Evolutionary conservation across 2,329 filamentous ascomycete genomes (phyloP).

Genomic region (Paracoccidioides lutzii): DNA sequence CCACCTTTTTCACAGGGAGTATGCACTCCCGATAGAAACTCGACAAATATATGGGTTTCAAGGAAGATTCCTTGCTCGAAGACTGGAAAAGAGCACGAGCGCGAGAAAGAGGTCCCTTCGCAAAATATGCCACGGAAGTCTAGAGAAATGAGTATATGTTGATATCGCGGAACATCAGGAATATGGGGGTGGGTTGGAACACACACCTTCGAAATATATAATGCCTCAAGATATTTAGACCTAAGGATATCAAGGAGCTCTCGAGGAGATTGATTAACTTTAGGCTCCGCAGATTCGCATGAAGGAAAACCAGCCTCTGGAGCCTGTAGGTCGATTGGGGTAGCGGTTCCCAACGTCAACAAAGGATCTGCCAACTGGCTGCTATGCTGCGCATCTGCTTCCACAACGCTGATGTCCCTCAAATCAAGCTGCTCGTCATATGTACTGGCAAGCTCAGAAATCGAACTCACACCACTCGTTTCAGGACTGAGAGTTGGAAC

Average conservation of each 20-base stretch:
- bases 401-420: neutral
- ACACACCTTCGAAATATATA: conserved; percentile 32
- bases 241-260: conserved; percentile 25
- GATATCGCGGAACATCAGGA: neutral
- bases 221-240: conserved; percentile 31
- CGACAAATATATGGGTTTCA: conserved; percentile 19
- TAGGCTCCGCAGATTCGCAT: conserved; percentile 4
- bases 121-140: conserved; percentile 40
- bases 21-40: conserved; percentile 32
- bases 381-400: neutral
- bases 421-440: neutral
- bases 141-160: conserved; percentile 15
- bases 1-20: conserved; percentile 34
- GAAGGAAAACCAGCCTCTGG: neutral
- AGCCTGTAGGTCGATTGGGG: neutral
- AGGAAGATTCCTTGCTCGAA: conserved; percentile 13
- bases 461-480: neutral
- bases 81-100: conserved; percentile 30
- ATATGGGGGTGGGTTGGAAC: neutral
- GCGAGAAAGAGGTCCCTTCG: conserved; percentile 37
- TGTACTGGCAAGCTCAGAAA: neutral
- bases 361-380: neutral
- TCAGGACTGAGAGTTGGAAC: neutral
- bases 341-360: neutral
- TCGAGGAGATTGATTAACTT: conserved; percentile 20